Conservation (phyloP, 1,139 yeast species). For the Yamadazyma atlantica region DNA sequence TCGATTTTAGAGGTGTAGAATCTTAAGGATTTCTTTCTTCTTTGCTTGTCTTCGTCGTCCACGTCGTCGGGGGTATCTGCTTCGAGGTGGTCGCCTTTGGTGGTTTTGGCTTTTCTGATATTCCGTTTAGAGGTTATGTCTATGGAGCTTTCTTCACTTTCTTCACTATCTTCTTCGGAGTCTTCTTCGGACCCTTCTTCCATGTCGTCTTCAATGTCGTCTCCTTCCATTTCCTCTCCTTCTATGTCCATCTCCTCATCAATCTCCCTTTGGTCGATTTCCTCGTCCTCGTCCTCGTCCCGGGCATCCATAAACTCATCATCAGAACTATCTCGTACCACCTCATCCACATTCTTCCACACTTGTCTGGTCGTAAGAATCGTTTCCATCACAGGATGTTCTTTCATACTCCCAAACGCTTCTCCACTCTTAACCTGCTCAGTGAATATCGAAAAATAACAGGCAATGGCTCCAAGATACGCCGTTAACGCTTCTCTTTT, state of each 20-base stretch:
- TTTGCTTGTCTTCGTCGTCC: slow-evolving; percentile 82
- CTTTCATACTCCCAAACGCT: slow-evolving; percentile 66
- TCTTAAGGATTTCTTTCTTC: slow-evolving; percentile 80
- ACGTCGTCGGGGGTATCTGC: slow-evolving; percentile 64
- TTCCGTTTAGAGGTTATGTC: slow-evolving; percentile 51
- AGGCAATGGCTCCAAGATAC: slow-evolving; percentile 70
- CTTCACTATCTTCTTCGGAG: slow-evolving; percentile 20
- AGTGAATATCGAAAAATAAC: slow-evolving; percentile 72
- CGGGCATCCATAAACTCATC: slow-evolving; percentile 13
- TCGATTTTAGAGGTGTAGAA: slow-evolving; percentile 97
- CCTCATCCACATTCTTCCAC: slow-evolving; percentile 78
- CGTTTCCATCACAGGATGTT: slow-evolving; percentile 85
- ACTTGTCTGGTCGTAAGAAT: slow-evolving; percentile 78
- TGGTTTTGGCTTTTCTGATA: slow-evolving; percentile 29
- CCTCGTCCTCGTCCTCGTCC: slow-evolving; percentile 8
- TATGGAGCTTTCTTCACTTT: slow-evolving; percentile 23
- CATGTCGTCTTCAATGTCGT: slow-evolving; percentile 8
- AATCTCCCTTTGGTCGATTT: slow-evolving; percentile 7
- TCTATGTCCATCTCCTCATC: slow-evolving; percentile 10
- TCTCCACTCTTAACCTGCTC: slow-evolving; percentile 56
- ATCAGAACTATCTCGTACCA: slow-evolving; percentile 22
- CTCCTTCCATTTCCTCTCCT: slow-evolving; percentile 11
- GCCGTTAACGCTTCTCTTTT: slow-evolving; percentile 72
- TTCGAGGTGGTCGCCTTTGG: slow-evolving; percentile 44
- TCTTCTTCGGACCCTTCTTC: slow-evolving; percentile 20